A percentile compares a stretch with the other conserved stretches of the same genome.
These are phyloP conservation scores for Phaeosphaeria sp. DNA, from an alignment of 2,329 filamentous ascomycete genomes.

Conservation along the genomic window DNA sequence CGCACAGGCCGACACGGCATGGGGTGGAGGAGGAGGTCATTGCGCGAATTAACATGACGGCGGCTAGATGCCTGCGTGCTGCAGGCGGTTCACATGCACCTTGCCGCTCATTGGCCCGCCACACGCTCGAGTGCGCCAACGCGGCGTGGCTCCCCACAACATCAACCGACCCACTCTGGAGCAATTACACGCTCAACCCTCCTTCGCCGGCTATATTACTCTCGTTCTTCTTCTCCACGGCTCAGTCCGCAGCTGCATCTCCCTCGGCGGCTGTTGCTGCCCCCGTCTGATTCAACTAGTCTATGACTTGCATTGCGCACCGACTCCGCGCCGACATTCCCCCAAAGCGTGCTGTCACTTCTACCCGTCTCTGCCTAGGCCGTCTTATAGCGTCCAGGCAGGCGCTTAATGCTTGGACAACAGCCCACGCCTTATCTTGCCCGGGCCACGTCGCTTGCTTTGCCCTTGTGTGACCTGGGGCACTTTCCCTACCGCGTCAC, in stretches of 20 bases:
- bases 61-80: slow-evolving; percentile 25
- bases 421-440: slow-evolving; percentile 22
- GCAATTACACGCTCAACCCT: slow-evolving; percentile 38
- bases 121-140: slow-evolving; percentile 26
- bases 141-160: slow-evolving; percentile 31
- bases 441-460: slow-evolving; percentile 22
- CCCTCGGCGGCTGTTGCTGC: slow-evolving; percentile 26
- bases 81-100: slow-evolving; percentile 17
- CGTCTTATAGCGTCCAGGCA: slow-evolving; percentile 21
- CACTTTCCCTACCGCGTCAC: slow-evolving; percentile 19
- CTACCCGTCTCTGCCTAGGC: slow-evolving; percentile 11
- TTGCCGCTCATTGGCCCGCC: slow-evolving; percentile 23
- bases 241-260: slow-evolving; percentile 14
- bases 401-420: slow-evolving; percentile 30
- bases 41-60: slow-evolving; percentile 24
- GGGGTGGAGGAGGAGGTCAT: neutral
- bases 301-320: slow-evolving; percentile 17
- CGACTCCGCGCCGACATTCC: slow-evolving; percentile 3
- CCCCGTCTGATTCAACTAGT: slow-evolving; percentile 9
- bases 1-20: slow-evolving; percentile 16
- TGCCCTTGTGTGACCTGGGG: slow-evolving; percentile 6
- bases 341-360: neutral
- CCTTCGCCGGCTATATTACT: slow-evolving; percentile 33
- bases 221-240: slow-evolving; percentile 11
- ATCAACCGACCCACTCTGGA: slow-evolving; percentile 16